phyloP scores from a whole-genome alignment of 2,329 filamentous ascomycete species.

The Fusarium continuum region DNA sequence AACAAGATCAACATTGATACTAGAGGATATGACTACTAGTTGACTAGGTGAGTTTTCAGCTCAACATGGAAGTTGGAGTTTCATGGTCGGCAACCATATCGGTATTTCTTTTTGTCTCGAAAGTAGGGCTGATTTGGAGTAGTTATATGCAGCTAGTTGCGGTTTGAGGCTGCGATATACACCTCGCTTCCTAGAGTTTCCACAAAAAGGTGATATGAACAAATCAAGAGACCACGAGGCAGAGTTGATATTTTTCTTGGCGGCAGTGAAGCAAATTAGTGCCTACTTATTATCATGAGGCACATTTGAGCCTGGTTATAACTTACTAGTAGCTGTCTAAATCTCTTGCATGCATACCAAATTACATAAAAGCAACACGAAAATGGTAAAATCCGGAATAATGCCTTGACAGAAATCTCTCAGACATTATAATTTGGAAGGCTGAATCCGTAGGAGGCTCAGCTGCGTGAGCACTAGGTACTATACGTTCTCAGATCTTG shows the following conservation, averaged over 20 bases:
- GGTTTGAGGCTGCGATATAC: too few relatives aligned
- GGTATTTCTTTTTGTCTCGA: too few relatives aligned
- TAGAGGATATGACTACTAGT: background rate
- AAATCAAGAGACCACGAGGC: background rate
- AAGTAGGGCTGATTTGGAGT: too few relatives aligned
- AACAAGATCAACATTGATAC: background rate
- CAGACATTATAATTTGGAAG: background rate
- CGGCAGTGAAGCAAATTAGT: background rate
- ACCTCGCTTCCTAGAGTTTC: too few relatives aligned
- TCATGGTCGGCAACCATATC: background rate
- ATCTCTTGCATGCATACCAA: too few relatives aligned
- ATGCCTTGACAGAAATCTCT: background rate
- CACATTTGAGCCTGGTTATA: background rate
- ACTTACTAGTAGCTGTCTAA: too few relatives aligned
- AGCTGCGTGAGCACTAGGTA: background rate
- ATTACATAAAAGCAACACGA: background rate
- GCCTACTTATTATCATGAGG: background rate
- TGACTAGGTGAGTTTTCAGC: background rate
- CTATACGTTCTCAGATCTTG: background rate
- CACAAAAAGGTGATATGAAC: too few relatives aligned
- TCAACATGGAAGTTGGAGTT: background rate
- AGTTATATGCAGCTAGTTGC: background rate
- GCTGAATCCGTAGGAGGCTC: background rate
- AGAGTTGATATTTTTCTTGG: background rate
- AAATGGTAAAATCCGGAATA: background rate